Base-by-base conservation (phyloP, 306 rosid species). In the Oemleria cerasiformis region DNA sequence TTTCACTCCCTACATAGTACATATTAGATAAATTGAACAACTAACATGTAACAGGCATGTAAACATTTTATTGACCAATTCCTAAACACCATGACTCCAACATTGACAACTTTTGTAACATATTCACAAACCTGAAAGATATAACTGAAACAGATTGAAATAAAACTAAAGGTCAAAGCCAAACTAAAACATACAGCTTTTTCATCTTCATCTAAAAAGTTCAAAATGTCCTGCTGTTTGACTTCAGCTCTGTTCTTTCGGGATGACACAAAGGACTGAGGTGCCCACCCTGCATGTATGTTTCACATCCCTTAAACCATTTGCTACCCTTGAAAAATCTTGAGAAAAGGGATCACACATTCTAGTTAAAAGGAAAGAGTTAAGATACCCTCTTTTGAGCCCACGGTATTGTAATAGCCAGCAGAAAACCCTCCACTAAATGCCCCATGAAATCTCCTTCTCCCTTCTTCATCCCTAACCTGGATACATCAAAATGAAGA, bases 401-500 rank as follows among this genome's bases (percentile, higher is more conserved):
- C 99, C 74, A 79, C 99, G 21, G 97, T 74, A 55, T 94, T 94
- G 79, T 83, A 94, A 81, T 88, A 90, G 72, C 99, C 99, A 60
- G 99, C 97, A 59, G 99, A 94, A 81, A 44, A 94, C 42, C 99
- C 97, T 59, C 97, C 97, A 0, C 92, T 86, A 82, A 94, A 94
- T 25, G 99, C 97, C 11, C 99, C 99, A 72, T 94, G 99, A 75
- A 94, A 91, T 84, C 99, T 88, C 83, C 99, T 88, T 77, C 96
- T 84, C 77, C 99, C 99, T 88, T 94, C 99, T 63, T 91, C 99
- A 62, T 94, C 97, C 84, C 79, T 86, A 78, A 94, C 99, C 99
- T 94, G 78, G 12, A 73, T 77, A 75, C 36, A 40, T 9, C 36
- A 14, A 83, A 48, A 68, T 11, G 1, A 67, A 45, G 1, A 41